Conservation (phyloP, 257 asterid genomes). For the Eustoma russellianum region DNA sequence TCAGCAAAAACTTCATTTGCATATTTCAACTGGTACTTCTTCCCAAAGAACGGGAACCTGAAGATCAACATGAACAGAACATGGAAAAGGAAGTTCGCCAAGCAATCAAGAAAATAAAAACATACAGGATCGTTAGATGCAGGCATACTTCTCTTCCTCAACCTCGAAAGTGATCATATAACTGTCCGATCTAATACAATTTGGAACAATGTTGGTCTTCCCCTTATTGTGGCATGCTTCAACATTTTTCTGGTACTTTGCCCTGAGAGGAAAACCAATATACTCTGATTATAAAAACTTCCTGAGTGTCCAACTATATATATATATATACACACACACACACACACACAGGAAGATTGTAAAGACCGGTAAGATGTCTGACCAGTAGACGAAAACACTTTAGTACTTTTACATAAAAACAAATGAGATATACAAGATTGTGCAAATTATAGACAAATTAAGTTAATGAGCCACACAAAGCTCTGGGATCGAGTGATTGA, state of each 20-base stretch:
- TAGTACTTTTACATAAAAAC: no score
- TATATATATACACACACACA: no score
- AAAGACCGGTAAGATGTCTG: no score
- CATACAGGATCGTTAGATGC: slow-evolving; percentile 8
- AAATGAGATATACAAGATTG: no score
- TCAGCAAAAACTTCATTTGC: slow-evolving; percentile 62
- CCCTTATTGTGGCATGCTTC: slow-evolving; percentile 89
- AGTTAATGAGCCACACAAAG: no score
- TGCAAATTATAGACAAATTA: no score
- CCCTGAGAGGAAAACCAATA: slow-evolving; percentile 39
- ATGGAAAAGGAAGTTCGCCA: slow-evolving; percentile 17
- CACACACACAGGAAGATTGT: no score
- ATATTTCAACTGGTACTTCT: slow-evolving; percentile 90
- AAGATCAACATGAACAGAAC: slow-evolving; percentile 16
- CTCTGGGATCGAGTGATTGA: no score
- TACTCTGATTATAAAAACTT: neutral
- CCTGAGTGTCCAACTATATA: no score
- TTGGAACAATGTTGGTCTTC: slow-evolving; percentile 78
- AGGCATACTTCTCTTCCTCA: slow-evolving; percentile 89
- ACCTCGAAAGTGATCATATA: slow-evolving; percentile 93
- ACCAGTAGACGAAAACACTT: no score
- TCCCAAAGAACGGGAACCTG: slow-evolving; percentile 96
- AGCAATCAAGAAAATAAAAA: slow-evolving; percentile 9
- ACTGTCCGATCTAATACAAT: slow-evolving; percentile 87
- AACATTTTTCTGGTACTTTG: slow-evolving; percentile 94